phyloP scores from a whole-genome alignment of 1,284 basidiomycete genomes.

The Puccinia novopanici region DNA sequence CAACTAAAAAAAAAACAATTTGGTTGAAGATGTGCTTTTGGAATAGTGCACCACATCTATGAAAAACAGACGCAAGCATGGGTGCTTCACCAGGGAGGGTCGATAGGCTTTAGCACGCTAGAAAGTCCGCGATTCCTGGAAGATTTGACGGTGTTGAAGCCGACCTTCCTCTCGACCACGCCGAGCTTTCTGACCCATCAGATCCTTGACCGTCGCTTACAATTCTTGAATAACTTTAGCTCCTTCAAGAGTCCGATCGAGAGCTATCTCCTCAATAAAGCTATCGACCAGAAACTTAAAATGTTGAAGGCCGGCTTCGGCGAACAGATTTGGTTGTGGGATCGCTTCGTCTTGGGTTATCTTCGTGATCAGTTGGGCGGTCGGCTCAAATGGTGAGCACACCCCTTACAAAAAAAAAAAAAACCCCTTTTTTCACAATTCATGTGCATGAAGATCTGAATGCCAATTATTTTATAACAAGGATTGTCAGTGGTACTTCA shows the following conservation, averaged over 20 bases:
- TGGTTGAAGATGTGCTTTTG: background rate
- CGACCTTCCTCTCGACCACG: slow-evolving; percentile 35
- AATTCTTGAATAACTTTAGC: slow-evolving; percentile 35
- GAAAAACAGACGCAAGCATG: slow-evolving; percentile 47
- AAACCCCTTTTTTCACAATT: background rate
- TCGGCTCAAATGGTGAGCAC: slow-evolving; percentile 33
- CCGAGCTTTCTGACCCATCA: slow-evolving; percentile 23
- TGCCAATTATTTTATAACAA: background rate
- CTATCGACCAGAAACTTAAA: slow-evolving; percentile 38
- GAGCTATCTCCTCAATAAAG: slow-evolving; percentile 45
- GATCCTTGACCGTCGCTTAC: no score
- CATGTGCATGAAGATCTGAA: background rate
- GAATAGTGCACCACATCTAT: slow-evolving; percentile 43
- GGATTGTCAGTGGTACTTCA: slow-evolving; percentile 49
- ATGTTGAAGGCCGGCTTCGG: slow-evolving; percentile 35
- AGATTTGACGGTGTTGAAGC: slow-evolving; percentile 36
- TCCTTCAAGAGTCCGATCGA: slow-evolving; percentile 33
- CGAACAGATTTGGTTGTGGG: slow-evolving; percentile 50
- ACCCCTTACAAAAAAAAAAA: background rate
- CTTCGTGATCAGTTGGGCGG: slow-evolving; percentile 42
- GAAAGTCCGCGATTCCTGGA: slow-evolving; percentile 24
- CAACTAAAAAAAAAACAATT: slow-evolving; percentile 2
- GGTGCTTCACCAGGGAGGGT: slow-evolving; percentile 30
- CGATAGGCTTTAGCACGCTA: no score
- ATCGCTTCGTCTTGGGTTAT: slow-evolving; percentile 37